Base-by-base conservation (phyloP, 768 basidiomycete genomes). In the Lenzites betulinus region DNA sequence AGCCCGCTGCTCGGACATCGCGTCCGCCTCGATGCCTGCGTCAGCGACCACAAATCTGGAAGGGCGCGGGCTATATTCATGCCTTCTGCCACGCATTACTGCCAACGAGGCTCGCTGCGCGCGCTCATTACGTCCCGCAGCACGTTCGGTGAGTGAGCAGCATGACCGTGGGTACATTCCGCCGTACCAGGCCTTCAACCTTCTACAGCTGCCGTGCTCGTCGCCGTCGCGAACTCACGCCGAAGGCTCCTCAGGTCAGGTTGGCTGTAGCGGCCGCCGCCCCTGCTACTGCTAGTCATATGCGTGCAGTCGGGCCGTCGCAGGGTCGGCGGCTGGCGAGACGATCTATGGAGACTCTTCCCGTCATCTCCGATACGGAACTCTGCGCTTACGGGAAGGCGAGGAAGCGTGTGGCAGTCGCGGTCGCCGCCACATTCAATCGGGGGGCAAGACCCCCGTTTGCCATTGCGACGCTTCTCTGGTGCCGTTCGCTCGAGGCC, bases 331-430 rank as follows among this genome's bases (percentile, higher is more conserved):
- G 30, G 30, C 11, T 5, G 30, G 30, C 30, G 30, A 33, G 30
- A 33, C 30, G 8, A 43, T 12, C 16, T n/a, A 18, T 20, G 11
- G 13, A 13, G 3, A 22, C 42, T 3, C 42, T 43, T 43, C 42
- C 42, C 8, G 42, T 57, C 44, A 12, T 47, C 47, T 49, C 39
- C 41, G 56, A 33, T 49, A 42, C 56, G 48, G 56, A 50, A 42
- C 26, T 42, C 26, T 22, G 28, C 48, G 16, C 38, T 43, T 50
- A 50, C 39, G 36, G 56, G 53, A 35, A 46, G 42, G 18, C n/a
- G 39, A 42, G 25, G 48, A 42, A 58, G 48, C 56, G 48, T 48
- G 44, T 49, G 55, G 53, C 53, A 35, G 53, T 35, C 53, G 53
- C 49, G 16, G 49, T 28, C n/a, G 20, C 56, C 20, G 48, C 56